A percentile compares a stretch with the other conserved stretches of the same genome.
These are phyloP conservation scores for Hericium erinaceus DNA, from an alignment of 768 basidiomycete genomes.

Conservation along the genomic window DNA sequence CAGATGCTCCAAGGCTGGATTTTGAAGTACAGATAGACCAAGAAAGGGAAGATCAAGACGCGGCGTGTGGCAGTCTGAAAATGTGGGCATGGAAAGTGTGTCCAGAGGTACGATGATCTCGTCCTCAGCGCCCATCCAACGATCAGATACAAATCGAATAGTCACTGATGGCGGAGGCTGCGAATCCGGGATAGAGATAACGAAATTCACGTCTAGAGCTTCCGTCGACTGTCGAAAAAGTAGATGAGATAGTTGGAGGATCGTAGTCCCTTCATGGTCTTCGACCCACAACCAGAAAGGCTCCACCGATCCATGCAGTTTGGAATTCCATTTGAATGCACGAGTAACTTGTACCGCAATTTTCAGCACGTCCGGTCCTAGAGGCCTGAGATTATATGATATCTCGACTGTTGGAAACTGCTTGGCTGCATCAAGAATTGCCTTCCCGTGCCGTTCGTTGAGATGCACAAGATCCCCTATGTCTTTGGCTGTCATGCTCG, in stretches of 20 bases:
- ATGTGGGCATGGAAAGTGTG: slow-evolving; percentile 64
- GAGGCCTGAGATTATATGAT: slow-evolving; percentile 63
- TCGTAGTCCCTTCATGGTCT: slow-evolving; percentile 69
- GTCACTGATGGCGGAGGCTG: slow-evolving; percentile 55
- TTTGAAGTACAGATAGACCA: slow-evolving; percentile 39
- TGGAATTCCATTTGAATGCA: slow-evolving; percentile 73
- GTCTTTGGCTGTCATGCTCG: slow-evolving; percentile 50
- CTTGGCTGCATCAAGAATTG: slow-evolving; percentile 69
- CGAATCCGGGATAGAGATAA: slow-evolving; percentile 61
- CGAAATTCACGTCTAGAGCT: slow-evolving; percentile 59
- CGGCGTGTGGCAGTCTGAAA: slow-evolving; percentile 46
- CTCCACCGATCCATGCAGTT: slow-evolving; percentile 65
- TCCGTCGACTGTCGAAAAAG: slow-evolving; percentile 60
- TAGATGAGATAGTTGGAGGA: slow-evolving; percentile 73
- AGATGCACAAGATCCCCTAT: slow-evolving; percentile 77
- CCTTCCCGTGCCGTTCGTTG: slow-evolving; percentile 77
- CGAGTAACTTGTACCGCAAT: slow-evolving; percentile 55
- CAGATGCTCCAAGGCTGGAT: slow-evolving; percentile 34
- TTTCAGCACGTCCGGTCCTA: slow-evolving; percentile 76
- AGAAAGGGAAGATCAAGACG: slow-evolving; percentile 73
- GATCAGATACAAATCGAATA: slow-evolving; percentile 77
- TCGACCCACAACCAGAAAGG: slow-evolving; percentile 97
- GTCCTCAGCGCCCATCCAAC: slow-evolving; percentile 89
- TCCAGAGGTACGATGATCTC: slow-evolving; percentile 56
- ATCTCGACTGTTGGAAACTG: slow-evolving; percentile 75